A percentile compares a stretch with the other conserved stretches of the same genome.
Conservation (phyloP, 2,329 filamentous ascomycete species). For the Apiospora phragmitis region DNA sequence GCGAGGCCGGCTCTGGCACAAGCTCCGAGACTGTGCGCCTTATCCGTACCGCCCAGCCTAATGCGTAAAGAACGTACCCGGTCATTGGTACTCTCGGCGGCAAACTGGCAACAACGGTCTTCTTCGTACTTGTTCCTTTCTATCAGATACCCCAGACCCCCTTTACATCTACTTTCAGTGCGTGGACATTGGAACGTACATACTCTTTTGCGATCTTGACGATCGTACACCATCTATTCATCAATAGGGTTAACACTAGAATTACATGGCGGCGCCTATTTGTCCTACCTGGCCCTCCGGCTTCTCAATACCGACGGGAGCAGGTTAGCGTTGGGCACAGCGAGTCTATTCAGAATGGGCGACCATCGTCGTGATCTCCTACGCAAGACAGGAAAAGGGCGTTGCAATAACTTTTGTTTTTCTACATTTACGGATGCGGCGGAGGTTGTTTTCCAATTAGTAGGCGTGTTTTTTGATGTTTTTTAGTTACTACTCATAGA, state of each 20-base stretch:
- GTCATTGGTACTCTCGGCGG: background rate
- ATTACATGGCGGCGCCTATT: background rate
- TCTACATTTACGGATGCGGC: background rate
- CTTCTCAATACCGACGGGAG: background rate
- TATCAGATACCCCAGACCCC: background rate
- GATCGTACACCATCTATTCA: background rate
- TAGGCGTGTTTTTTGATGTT: background rate
- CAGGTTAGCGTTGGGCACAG: background rate
- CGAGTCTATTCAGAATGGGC: background rate
- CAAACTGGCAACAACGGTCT: background rate
- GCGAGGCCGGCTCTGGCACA: slow-evolving; percentile 26
- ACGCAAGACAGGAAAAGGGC: background rate
- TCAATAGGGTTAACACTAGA: background rate
- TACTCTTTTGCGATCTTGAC: background rate
- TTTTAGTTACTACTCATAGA: background rate
- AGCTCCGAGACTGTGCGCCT: slow-evolving; percentile 26
- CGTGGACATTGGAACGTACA: background rate
- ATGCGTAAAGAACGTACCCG: slow-evolving; percentile 25
- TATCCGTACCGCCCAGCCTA: slow-evolving; percentile 33
- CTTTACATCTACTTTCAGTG: background rate
- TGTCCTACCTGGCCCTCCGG: background rate
- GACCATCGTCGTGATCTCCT: background rate
- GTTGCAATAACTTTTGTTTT: background rate
- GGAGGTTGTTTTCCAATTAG: background rate
- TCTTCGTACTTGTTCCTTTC: background rate